These are phyloP conservation scores for Torrubiellomyces zombiae DNA, from an alignment of 2,329 filamentous ascomycete species.

Conservation along the genomic window DNA sequence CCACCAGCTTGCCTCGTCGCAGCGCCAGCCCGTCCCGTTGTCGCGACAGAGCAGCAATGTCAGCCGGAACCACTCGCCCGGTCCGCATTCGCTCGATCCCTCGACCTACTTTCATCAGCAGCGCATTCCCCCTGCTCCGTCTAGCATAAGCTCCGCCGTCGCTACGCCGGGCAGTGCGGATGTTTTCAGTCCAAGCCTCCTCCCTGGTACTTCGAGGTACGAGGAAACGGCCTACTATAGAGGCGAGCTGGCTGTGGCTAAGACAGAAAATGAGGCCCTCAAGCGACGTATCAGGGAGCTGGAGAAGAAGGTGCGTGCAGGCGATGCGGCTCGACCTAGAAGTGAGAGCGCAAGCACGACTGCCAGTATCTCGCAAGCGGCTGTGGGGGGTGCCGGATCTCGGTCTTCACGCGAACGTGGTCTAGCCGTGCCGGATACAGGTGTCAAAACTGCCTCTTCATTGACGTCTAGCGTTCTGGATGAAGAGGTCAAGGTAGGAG, in stretches of 20 bases:
- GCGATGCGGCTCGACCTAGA: constrained; percentile 27
- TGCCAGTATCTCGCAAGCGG: too few species aligned
- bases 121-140: constrained; percentile 19
- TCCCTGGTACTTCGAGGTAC: constrained; percentile 41
- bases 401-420: too few species aligned
- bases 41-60: constrained; percentile 37
- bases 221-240: constrained; percentile 46
- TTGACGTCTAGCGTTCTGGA: constrained; percentile 39
- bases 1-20: constrained; percentile 20
- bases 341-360: constrained; percentile 38
- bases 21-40: constrained; percentile 23
- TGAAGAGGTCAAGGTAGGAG: constrained; percentile 42
- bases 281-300: constrained; percentile 46
- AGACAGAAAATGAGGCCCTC: constrained; percentile 46
- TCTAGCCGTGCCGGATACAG: constrained; percentile 20
- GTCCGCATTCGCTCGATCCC: constrained; percentile 21
- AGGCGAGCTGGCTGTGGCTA: constrained; percentile 42
- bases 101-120: constrained; percentile 32
- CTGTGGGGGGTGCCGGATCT: too few species aligned
- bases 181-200: constrained; percentile 33
- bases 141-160: constrained; percentile 20
- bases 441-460: too few species aligned
- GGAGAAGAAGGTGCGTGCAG: constrained; percentile 34
- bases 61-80: constrained; percentile 33
- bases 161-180: constrained; percentile 24